phyloP scores from a whole-genome alignment of 148 eudicot genomes.

The Selenicereus undatus region DNA sequence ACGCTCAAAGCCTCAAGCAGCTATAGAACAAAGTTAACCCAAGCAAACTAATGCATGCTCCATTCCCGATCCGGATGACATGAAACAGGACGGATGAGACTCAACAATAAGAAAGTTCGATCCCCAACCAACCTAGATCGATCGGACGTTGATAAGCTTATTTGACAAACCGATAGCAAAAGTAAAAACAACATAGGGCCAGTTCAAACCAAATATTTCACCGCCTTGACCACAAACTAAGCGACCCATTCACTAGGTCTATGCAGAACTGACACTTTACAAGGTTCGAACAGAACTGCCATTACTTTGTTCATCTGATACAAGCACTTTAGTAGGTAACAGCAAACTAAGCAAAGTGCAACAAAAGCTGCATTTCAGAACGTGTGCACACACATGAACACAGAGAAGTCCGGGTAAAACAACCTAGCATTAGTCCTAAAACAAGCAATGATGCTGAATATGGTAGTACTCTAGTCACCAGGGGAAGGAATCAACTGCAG shows the following conservation, averaged over 20 bases:
- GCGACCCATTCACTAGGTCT: neutral
- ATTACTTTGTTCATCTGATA: neutral
- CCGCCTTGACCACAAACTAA: neutral
- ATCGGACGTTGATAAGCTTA: neutral
- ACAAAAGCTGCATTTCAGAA: neutral
- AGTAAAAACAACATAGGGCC: neutral
- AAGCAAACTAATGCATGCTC: neutral
- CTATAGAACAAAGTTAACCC: neutral
- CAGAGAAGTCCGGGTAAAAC: neutral
- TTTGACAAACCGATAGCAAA: neutral
- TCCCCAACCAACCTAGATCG: neutral
- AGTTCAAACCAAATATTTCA: neutral
- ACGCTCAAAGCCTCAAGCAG: neutral
- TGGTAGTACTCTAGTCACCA: neutral
- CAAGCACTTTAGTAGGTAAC: neutral
- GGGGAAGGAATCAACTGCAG: conserved; percentile 3
- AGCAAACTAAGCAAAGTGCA: neutral
- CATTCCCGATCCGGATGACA: neutral
- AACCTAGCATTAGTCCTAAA: neutral
- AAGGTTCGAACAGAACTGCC: neutral
- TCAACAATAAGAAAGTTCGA: neutral
- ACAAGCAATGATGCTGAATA: neutral
- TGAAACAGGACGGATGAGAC: neutral
- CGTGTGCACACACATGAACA: neutral
- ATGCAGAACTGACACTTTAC: neutral